Conservation (phyloP, 257 asterid genomes). For the Thymus quinquecostatus region DNA sequence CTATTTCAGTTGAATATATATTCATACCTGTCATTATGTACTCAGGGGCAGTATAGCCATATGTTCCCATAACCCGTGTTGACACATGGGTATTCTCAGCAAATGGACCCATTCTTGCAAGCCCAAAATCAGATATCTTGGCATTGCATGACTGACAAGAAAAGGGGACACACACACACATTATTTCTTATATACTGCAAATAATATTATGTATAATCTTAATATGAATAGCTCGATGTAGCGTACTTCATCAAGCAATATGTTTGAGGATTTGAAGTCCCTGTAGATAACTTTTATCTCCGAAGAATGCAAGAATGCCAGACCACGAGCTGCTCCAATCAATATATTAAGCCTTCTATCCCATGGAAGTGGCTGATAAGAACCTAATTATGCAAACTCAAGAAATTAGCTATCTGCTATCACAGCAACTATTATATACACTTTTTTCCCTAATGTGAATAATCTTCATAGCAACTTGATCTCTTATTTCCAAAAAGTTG, state of each 20-base stretch:
- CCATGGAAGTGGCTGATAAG: constrained; percentile 42
- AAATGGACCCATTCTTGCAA: constrained; percentile 38
- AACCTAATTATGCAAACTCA: constrained; percentile 32
- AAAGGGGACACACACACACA: background rate
- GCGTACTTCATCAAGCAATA: constrained; percentile 46
- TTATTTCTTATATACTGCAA: too few relatives aligned
- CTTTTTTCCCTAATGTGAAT: too few relatives aligned
- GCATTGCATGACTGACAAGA: constrained; percentile 38
- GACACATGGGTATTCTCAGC: constrained; percentile 32
- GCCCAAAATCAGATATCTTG: constrained; percentile 46
- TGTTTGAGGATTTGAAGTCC: constrained; percentile 50
- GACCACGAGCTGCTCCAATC: constrained; percentile 52
- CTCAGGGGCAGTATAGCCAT: constrained; percentile 48
- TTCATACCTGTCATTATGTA: constrained; percentile 37
- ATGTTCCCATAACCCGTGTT: constrained; percentile 41
- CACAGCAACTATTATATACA: background rate
- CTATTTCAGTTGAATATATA: background rate
- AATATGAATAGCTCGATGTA: background rate
- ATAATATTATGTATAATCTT: too few relatives aligned
- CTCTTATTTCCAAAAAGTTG: constrained; percentile 40
- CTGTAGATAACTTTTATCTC: constrained; percentile 36
- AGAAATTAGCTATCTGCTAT: background rate
- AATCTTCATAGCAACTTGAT: background rate
- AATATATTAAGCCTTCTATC: constrained; percentile 43
- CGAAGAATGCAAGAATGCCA: constrained; percentile 42